Percentiles rank a stretch among this genome's conserved stretches.
phyloP scores from a whole-genome alignment of 441 rosid genomes.

The Gossypium lobatum region DNA sequence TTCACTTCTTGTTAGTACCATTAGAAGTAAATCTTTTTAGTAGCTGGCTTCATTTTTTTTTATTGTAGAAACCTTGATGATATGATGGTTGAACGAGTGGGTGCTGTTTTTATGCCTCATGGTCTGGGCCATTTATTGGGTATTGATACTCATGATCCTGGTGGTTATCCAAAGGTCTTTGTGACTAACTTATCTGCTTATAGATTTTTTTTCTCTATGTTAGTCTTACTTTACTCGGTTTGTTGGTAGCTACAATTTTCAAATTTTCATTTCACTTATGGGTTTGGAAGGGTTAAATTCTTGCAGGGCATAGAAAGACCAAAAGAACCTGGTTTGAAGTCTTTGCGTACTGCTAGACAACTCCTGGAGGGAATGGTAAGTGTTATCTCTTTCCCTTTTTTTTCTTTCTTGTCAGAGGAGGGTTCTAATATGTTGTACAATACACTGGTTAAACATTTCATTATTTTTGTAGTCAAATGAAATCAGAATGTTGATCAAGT shows the following conservation, averaged over 20 bases:
- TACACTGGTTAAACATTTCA: background rate
- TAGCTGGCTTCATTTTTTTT: conserved; percentile 11
- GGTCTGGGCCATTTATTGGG: conserved; percentile 78
- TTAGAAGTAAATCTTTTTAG: conserved; percentile 15
- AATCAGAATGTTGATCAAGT: background rate
- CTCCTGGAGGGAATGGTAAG: conserved; percentile 83
- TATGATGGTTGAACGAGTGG: conserved; percentile 75
- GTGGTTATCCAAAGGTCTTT: conserved; percentile 72
- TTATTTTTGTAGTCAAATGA: background rate
- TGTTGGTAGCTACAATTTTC: background rate
- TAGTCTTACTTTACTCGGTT: background rate
- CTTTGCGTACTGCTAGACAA: conserved; percentile 68
- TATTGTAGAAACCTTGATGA: conserved; percentile 55
- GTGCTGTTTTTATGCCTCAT: conserved; percentile 73
- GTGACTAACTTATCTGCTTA: conserved; percentile 1
- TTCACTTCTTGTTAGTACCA: conserved; percentile 11
- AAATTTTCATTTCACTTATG: background rate
- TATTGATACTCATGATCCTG: conserved; percentile 91
- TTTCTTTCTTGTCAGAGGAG: background rate
- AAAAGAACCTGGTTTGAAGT: conserved; percentile 68
- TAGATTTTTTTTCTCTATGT: background rate
- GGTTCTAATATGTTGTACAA: background rate
- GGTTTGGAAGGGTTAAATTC: conserved; percentile 14
- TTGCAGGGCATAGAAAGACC: conserved; percentile 68
- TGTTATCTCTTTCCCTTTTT: background rate